A percentile compares a stretch with the other conserved stretches of the same genome.
phyloP scores from a whole-genome alignment of 306 rosid species.

The Quercus robur region DNA sequence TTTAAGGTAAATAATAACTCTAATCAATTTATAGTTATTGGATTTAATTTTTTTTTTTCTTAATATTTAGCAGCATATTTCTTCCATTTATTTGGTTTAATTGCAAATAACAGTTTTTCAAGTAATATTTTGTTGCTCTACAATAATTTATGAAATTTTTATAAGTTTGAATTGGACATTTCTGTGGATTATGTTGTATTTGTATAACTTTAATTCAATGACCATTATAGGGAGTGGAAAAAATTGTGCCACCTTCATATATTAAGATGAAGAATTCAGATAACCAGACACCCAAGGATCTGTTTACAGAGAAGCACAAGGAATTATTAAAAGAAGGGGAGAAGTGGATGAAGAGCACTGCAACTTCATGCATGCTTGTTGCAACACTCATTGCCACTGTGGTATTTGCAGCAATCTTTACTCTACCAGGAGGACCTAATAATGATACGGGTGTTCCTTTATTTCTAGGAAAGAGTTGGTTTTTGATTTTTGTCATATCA shows the following conservation, averaged over 20 bases:
- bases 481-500: constrained; percentile 26
- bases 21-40: background rate
- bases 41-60: background rate
- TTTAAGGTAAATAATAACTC: constrained; percentile 14
- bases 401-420: constrained; percentile 50
- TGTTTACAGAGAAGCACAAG: constrained; percentile 35
- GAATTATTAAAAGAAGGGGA: constrained; percentile 30
- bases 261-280: constrained; percentile 27
- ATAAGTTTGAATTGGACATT: too few species aligned
- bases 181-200: too few species aligned
- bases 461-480: too few species aligned
- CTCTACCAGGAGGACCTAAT: constrained; percentile 42
- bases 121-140: too few species aligned
- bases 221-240: constrained; percentile 40
- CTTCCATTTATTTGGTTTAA: too few species aligned
- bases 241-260: constrained; percentile 23
- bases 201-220: background rate
- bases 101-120: too few species aligned
- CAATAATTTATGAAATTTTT: too few species aligned
- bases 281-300: constrained; percentile 22
- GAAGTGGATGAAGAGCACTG: constrained; percentile 50
- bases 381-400: constrained; percentile 51
- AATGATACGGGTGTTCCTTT: background rate
- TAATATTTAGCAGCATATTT: too few species aligned
- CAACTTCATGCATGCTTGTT: constrained; percentile 44